Base-by-base conservation (phyloP, 148 eudicot genomes). In the Euryodendron excelsum region DNA sequence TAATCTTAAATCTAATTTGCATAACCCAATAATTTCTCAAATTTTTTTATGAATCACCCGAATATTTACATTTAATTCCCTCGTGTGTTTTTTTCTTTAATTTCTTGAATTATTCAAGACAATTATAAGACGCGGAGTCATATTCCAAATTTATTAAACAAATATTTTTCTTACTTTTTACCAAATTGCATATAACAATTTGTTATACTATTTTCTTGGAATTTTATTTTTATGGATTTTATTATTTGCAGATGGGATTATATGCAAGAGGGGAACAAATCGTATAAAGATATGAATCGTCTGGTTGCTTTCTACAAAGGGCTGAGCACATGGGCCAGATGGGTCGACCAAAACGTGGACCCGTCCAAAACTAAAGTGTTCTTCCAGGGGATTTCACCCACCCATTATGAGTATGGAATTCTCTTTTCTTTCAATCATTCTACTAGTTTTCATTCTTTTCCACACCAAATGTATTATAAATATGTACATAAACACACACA, bases 321-420 rank as follows among this genome's bases (percentile, higher is more conserved):
- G 30, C 41, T 83, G 50, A 76, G 33, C 20, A 80, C 83, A 21
- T 83, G 83, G 83, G 82, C 83, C 14, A 76, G 72, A 56, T 83
- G 85, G 85, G 77, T 83, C 30, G 58, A 83, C 30, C 45, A 14
- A 23, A 47, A 76, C 14, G 78, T 80, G 10, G 69, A 80, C 55
- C 70, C 80, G 23, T 76, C 80, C 12, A 80, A 71, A 67, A 83
- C 86, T 69, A 80, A 83, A 80, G 83, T 83, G 12, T 80, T 61
- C 72, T 87, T 87, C 17, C 88, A 85, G 70, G 88, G 88, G 25
- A 81, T 87, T 20, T 85, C 88, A 5, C 88, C 88, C 23, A 30
- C 73, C n/a, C 88, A 87, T 77, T 82, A 78, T 50, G 5, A 41
- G 90, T 85, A 85, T 82, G 84, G 34, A 41, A 9, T 65, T 48